Evolutionary conservation across 345 rosid species (phyloP).

Genomic region (Geranium brycei): DNA sequence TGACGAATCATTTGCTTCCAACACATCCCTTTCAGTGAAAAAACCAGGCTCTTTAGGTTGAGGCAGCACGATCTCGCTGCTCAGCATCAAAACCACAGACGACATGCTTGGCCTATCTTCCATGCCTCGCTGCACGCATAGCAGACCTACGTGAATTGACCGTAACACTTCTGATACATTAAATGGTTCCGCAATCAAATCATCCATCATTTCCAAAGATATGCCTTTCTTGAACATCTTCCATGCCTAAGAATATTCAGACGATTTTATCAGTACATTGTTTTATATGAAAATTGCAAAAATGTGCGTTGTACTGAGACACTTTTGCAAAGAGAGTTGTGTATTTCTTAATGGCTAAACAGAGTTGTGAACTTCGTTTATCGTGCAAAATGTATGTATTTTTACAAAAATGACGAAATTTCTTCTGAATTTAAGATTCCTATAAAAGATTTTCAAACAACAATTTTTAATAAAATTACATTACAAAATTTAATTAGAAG

Average conservation of each 20-base stretch:
- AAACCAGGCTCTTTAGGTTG: constrained; percentile 7
- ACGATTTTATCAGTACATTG: no score
- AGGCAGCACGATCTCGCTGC: background rate
- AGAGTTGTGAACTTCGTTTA: no score
- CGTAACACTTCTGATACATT: background rate
- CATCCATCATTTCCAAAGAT: constrained; percentile 2
- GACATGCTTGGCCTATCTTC: constrained; percentile 11
- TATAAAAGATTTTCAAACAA: no score
- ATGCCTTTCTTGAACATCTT: constrained; percentile 5
- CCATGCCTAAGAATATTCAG: constrained; percentile 12
- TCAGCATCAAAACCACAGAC: constrained; percentile 4
- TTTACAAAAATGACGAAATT: no score
- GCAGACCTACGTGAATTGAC: constrained; percentile 6
- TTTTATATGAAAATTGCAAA: no score
- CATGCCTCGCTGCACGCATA: constrained; percentile 2
- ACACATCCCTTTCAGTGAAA: background rate
- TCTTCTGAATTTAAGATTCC: no score
- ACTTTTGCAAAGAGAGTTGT: no score
- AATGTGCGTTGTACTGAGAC: no score
- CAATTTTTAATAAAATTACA: no score
- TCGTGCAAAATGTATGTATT: no score
- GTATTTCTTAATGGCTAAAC: no score
- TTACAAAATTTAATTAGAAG: no score
- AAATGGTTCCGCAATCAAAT: constrained; percentile 4
- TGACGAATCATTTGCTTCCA: background rate